These are phyloP conservation scores for Xylariaceae sp. DNA, from an alignment of 2,329 filamentous ascomycete species.

Conservation along the genomic window DNA sequence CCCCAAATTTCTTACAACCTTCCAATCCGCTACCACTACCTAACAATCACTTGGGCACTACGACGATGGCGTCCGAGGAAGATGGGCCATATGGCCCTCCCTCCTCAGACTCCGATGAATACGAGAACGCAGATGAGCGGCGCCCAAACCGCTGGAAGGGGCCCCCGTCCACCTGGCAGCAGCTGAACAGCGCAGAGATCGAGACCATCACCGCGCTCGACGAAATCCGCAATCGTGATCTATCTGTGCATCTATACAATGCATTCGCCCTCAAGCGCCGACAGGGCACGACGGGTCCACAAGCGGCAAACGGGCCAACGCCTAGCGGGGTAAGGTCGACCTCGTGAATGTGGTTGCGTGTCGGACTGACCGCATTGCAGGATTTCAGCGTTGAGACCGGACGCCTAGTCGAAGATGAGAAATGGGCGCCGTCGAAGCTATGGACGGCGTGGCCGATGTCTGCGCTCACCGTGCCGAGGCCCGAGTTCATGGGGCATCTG, in stretches of 20 bases:
- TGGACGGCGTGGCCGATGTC: conserved; percentile 89
- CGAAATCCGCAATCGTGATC: conserved; percentile 60
- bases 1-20: not conserved
- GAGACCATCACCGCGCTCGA: conserved; percentile 62
- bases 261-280: conserved; percentile 64
- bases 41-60: not conserved
- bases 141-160: conserved; percentile 76
- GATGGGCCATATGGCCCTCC: conserved; percentile 22
- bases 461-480: conserved; percentile 57
- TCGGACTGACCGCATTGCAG: conserved; percentile 18
- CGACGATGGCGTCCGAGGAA: conserved; percentile 18
- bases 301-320: conserved; percentile 14
- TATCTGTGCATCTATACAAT: conserved; percentile 78
- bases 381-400: conserved; percentile 30
- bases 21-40: not conserved
- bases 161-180: conserved; percentile 62
- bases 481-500: conserved; percentile 47
- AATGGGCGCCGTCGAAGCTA: conserved; percentile 52
- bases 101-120: conserved; percentile 39
- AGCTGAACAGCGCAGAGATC: conserved; percentile 60
- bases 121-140: conserved; percentile 34
- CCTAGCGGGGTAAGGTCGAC: conserved; percentile 32
- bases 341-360: too few species aligned
- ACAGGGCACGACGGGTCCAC: conserved; percentile 8
- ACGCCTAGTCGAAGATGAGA: conserved; percentile 21